Percentiles rank a stretch among this genome's conserved stretches.
These are phyloP conservation scores for Cladorrhinum sp. DNA, from an alignment of 2,329 filamentous ascomycete species.

Conservation along the genomic window DNA sequence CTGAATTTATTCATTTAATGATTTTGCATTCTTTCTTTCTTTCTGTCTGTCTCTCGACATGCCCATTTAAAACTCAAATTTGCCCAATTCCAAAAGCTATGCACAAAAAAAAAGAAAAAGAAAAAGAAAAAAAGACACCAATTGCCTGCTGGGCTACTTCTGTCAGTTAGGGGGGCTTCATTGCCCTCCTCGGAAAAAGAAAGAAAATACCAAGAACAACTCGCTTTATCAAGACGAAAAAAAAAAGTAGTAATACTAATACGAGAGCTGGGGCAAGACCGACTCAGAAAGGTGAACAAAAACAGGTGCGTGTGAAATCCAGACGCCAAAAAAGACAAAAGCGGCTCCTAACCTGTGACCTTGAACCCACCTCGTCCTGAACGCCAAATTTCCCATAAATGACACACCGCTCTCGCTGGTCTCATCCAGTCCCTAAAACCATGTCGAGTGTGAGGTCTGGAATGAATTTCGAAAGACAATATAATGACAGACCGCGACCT, in stretches of 20 bases:
- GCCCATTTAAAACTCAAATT: background rate
- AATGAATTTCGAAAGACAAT: background rate
- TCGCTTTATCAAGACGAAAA: background rate
- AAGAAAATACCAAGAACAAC: background rate
- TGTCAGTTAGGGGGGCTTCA: background rate
- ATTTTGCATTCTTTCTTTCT: background rate
- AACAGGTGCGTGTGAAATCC: background rate
- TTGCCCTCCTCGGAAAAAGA: background rate
- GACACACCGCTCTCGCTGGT: background rate
- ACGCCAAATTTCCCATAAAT: background rate
- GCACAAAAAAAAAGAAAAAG: background rate
- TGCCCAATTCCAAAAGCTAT: background rate
- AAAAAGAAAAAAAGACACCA: background rate
- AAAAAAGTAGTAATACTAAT: conserved; percentile 1
- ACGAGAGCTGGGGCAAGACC: background rate
- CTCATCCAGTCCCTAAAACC: background rate
- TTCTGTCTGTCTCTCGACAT: background rate
- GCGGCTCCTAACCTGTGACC: background rate
- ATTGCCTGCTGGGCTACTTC: background rate
- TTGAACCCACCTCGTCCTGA: background rate
- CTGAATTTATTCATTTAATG: background rate
- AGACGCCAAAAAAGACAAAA: background rate
- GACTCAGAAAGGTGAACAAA: background rate
- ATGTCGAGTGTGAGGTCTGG: background rate
- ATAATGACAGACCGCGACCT: background rate